A percentile compares a stretch with the other conserved stretches of the same genome.
phyloP scores from a whole-genome alignment of 2,329 filamentous ascomycete species.

The Monilinia vaccinii-corymbosi region DNA sequence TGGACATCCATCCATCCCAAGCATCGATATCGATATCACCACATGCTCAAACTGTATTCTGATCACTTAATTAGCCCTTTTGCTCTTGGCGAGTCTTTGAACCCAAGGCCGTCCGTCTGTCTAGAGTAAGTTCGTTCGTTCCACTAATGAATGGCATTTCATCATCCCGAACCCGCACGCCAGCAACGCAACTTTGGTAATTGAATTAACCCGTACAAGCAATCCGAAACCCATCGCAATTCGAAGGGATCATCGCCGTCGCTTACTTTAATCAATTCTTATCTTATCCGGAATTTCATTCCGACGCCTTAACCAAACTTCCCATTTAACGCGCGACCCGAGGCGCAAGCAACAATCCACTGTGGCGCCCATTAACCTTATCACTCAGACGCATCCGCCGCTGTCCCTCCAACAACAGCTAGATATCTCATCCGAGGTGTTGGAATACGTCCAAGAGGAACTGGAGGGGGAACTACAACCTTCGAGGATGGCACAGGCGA shows the following conservation, averaged over 20 bases:
- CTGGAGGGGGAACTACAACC: slow-evolving; percentile 48
- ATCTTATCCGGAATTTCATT: not conserved
- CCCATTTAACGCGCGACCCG: slow-evolving; percentile 13
- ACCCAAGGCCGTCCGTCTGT: slow-evolving; percentile 5
- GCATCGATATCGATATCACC: too few species aligned
- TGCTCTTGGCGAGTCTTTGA: slow-evolving; percentile 1
- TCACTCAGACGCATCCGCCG: slow-evolving; percentile 28
- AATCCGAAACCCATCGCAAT: slow-evolving; percentile 10
- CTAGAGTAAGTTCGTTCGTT: not conserved
- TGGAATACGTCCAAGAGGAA: slow-evolving; percentile 41
- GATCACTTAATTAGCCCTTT: too few species aligned
- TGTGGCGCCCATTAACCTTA: slow-evolving; percentile 21
- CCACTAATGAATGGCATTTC: slow-evolving; percentile 11
- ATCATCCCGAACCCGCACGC: slow-evolving; percentile 10
- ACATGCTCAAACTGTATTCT: too few species aligned
- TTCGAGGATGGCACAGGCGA: slow-evolving; percentile 62
- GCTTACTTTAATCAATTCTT: not conserved
- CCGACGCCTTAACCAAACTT: not conserved
- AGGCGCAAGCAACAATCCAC: slow-evolving; percentile 18
- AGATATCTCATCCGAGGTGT: slow-evolving; percentile 44
- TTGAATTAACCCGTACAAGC: not conserved
- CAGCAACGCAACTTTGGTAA: not conserved
- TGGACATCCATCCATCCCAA: too few species aligned
- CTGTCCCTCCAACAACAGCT: slow-evolving; percentile 53
- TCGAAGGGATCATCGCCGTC: not conserved